Evolutionary conservation across 106 monocot species (phyloP).

Genomic region (Dendrobium chrysotoxum): DNA sequence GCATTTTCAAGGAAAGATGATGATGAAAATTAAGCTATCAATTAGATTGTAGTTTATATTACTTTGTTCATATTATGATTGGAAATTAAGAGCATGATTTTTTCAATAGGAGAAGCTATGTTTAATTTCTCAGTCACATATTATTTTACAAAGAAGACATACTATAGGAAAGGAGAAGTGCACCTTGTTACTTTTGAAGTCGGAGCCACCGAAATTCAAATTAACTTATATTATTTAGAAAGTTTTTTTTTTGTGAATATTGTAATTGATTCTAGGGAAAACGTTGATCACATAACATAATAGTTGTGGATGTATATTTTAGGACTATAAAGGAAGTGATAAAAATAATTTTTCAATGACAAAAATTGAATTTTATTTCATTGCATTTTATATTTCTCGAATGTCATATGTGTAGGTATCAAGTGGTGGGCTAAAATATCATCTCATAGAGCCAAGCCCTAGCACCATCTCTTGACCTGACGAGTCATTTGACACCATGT

Average conservation of each 20-base stretch:
- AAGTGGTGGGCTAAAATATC: no score
- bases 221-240: no score
- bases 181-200: no score
- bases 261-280: not conserved
- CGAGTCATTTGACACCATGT: no score
- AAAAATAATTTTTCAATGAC: not conserved
- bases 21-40: not conserved
- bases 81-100: not conserved
- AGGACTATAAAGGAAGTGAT: not conserved
- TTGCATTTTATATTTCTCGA: no score
- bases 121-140: not conserved
- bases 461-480: no score
- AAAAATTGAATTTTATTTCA: not conserved
- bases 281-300: not conserved
- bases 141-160: not conserved
- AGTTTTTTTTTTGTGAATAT: not conserved
- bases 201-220: no score
- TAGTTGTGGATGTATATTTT: not conserved
- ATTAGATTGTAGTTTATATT: not conserved
- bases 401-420: no score
- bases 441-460: no score
- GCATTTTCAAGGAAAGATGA: not conserved
- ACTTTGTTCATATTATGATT: not conserved
- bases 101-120: not conserved
- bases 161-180: not conserved